These are phyloP conservation scores for Sporothrix pallida DNA, from an alignment of 2,329 filamentous ascomycete species.

Conservation along the genomic window DNA sequence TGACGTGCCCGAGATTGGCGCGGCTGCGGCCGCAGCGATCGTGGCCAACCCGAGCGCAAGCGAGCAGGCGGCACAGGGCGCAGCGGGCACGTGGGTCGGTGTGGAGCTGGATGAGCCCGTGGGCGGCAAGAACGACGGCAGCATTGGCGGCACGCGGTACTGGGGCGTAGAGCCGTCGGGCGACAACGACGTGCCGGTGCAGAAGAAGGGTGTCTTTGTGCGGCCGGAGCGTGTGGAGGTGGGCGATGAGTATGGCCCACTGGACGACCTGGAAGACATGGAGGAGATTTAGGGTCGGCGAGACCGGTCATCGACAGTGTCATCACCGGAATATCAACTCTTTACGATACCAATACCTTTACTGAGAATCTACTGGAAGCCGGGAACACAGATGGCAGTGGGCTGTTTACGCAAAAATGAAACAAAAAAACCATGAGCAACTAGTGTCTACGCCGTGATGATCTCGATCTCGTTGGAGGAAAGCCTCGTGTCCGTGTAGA, in stretches of 20 bases:
- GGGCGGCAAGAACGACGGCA: conserved; percentile 81
- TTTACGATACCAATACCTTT: conserved; percentile 5
- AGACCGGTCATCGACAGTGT: not conserved
- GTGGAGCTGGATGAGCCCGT: conserved; percentile 78
- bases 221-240: conserved; percentile 77
- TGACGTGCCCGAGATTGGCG: conserved; percentile 70
- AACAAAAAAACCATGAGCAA: not conserved
- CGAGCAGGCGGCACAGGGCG: conserved; percentile 11
- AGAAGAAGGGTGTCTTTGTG: conserved; percentile 80
- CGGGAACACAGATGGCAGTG: not conserved
- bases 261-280: conserved; percentile 78
- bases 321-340: conserved; percentile 1
- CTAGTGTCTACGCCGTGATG: not conserved
- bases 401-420: not conserved
- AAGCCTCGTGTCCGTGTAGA: not conserved
- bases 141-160: conserved; percentile 68
- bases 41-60: conserved; percentile 25
- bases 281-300: conserved; percentile 66
- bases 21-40: conserved; percentile 6
- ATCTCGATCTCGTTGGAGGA: not conserved
- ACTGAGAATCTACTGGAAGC: not conserved
- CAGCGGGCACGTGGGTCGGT: conserved; percentile 71
- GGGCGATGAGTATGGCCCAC: conserved; percentile 68
- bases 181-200: conserved; percentile 44
- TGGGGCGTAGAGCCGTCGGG: conserved; percentile 65